Percentiles rank a stretch among this genome's conserved stretches.
These are phyloP conservation scores for Neoboletus subvelutipes DNA, from an alignment of 768 basidiomycete species.

Conservation along the genomic window DNA sequence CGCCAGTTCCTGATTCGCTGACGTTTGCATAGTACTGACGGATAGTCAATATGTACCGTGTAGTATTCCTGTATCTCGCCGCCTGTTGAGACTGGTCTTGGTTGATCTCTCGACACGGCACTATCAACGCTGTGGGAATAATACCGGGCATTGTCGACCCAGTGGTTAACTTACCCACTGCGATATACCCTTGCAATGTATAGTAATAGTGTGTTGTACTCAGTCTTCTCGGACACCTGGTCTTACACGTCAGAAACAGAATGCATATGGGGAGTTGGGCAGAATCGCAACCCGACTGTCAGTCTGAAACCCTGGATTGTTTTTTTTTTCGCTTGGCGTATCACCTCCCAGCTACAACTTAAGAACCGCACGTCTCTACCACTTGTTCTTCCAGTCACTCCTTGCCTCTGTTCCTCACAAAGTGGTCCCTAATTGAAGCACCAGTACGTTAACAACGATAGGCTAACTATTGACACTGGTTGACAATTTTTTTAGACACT, in stretches of 20 bases:
- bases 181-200: not conserved
- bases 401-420: slow-evolving; percentile 6
- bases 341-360: not conserved
- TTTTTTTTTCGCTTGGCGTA: not conserved
- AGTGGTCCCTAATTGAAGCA: not conserved
- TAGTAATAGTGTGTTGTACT: not conserved
- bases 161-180: not conserved
- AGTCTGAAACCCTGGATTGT: slow-evolving; percentile 1
- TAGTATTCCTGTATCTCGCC: not conserved
- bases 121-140: not conserved
- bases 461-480: not conserved
- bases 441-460: not conserved
- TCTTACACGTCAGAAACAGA: not conserved
- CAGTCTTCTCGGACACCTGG: not conserved
- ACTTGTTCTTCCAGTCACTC: slow-evolving; percentile 9
- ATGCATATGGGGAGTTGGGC: not conserved
- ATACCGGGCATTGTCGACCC: not conserved
- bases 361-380: not conserved
- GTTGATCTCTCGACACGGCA: not conserved
- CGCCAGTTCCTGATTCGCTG: not conserved
- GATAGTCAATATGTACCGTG: not conserved
- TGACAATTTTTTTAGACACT: not conserved
- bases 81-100: not conserved
- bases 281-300: not conserved
- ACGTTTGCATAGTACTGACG: not conserved